Evolutionary conservation across 768 basidiomycete species (phyloP).

Genomic region (Sporobolomyces roseus): DNA sequence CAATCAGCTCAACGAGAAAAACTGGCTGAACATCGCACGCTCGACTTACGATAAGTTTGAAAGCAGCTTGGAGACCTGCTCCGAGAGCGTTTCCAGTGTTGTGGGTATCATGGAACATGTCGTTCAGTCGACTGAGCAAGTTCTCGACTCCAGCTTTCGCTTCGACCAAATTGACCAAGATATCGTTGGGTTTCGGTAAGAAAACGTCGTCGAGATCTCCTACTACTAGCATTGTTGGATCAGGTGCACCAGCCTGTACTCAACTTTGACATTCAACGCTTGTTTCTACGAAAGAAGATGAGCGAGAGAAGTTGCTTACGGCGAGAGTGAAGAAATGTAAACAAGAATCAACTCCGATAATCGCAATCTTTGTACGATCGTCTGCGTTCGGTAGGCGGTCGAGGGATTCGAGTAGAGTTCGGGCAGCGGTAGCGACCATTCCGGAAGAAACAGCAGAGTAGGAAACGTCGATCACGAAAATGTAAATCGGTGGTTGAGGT

Average conservation of each 20-base stretch:
- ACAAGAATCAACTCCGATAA: constrained; percentile 86
- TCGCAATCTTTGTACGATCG: constrained; percentile 80
- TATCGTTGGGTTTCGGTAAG: constrained; percentile 89
- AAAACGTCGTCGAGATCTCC: constrained; percentile 97
- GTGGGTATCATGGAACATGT: constrained; percentile 93
- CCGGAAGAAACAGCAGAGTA: constrained; percentile 87
- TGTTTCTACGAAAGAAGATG: neutral
- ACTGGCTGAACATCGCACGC: neutral
- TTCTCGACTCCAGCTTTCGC: constrained; percentile 71
- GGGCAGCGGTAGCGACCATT: constrained; percentile 97
- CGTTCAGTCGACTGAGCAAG: constrained; percentile 75
- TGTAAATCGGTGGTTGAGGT: constrained; percentile 93
- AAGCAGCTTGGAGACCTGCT: constrained; percentile 89
- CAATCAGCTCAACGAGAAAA: neutral
- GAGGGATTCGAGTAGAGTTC: constrained; percentile 90
- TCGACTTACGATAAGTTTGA: constrained; percentile 75
- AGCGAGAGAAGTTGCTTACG: constrained; percentile 52
- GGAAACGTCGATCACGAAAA: constrained; percentile 95
- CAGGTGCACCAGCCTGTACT: constrained; percentile 50
- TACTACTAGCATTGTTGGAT: constrained; percentile 93
- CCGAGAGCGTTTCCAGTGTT: constrained; percentile 90
- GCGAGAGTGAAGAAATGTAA: constrained; percentile 96
- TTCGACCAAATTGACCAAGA: constrained; percentile 92
- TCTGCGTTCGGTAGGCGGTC: constrained; percentile 95
- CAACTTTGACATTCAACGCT: neutral